These are phyloP conservation scores for Podosphaera aphanis DNA, from an alignment of 2,329 filamentous ascomycete genomes.

Conservation along the genomic window DNA sequence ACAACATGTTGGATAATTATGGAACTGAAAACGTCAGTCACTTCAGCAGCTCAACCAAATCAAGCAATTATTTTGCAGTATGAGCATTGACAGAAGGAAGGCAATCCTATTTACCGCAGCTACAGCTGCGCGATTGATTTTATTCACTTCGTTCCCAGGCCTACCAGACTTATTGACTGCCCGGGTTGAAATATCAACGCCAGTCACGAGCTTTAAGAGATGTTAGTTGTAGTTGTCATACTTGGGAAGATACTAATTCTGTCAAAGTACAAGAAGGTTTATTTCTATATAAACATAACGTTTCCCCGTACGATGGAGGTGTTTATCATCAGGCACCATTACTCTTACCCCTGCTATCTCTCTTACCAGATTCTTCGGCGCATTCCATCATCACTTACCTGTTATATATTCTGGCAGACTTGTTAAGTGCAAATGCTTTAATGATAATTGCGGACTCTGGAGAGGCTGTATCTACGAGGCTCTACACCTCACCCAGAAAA, in stretches of 20 bases:
- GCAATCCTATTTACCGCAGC: slow-evolving; percentile 50
- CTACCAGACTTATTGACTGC: slow-evolving; percentile 69
- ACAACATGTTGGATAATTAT: not conserved
- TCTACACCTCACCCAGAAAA: slow-evolving; percentile 59
- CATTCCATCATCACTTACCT: slow-evolving; percentile 54
- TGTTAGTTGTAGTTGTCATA: slow-evolving; percentile 29
- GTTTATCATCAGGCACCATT: slow-evolving; percentile 65
- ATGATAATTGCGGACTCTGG: slow-evolving; percentile 60
- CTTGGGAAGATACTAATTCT: slow-evolving; percentile 1
- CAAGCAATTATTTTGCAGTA: slow-evolving; percentile 9
- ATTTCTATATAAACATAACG: slow-evolving; percentile 87
- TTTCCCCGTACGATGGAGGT: slow-evolving; percentile 91
- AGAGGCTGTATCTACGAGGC: slow-evolving; percentile 47
- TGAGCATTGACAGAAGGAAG: slow-evolving; percentile 34
- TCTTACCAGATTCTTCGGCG: slow-evolving; percentile 46
- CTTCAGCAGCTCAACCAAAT: not conserved
- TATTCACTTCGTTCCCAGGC: slow-evolving; percentile 61
- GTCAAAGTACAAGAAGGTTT: slow-evolving; percentile 73
- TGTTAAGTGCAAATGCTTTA: slow-evolving; percentile 62
- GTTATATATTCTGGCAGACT: slow-evolving; percentile 59
- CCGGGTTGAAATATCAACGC: slow-evolving; percentile 89
- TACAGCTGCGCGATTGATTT: slow-evolving; percentile 51
- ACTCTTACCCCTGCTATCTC: slow-evolving; percentile 71
- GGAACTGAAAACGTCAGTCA: not conserved
- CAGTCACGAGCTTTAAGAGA: slow-evolving; percentile 94